Conservation (phyloP, 75 land plant genomes). For the Sequoiadendron giganteum region DNA sequence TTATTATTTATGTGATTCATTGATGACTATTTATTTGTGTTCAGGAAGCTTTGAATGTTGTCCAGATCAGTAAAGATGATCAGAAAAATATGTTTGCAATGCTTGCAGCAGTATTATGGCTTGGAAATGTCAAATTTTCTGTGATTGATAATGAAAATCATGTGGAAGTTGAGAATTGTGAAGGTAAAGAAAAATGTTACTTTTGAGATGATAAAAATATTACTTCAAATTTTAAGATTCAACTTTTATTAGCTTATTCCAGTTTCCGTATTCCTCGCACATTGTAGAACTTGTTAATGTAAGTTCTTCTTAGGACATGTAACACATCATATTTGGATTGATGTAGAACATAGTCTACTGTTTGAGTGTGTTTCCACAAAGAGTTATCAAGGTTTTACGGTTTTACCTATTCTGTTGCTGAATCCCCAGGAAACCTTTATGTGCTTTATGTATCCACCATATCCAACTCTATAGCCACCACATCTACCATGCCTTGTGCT, state of each 20-base stretch:
- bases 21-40: not conserved
- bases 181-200: constrained; percentile 45
- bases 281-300: not conserved
- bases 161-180: constrained; percentile 61
- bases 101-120: constrained; percentile 91
- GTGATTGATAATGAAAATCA: constrained; percentile 76
- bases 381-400: not conserved
- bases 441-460: not conserved
- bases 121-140: constrained; percentile 76
- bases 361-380: not conserved
- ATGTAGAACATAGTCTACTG: not conserved
- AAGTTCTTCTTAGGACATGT: not conserved
- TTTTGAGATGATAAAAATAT: not conserved
- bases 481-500: not conserved
- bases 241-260: not conserved
- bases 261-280: not conserved
- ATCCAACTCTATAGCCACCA: not conserved
- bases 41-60: constrained; percentile 78
- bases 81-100: constrained; percentile 70
- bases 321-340: not conserved
- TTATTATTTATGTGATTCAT: not conserved
- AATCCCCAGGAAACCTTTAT: not conserved
- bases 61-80: constrained; percentile 77
- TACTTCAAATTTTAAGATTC: not conserved
- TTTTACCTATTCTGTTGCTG: not conserved